Evolutionary conservation across 1,139 yeast species (phyloP).

Genomic region (Scheffersomyces segobiensis): DNA sequence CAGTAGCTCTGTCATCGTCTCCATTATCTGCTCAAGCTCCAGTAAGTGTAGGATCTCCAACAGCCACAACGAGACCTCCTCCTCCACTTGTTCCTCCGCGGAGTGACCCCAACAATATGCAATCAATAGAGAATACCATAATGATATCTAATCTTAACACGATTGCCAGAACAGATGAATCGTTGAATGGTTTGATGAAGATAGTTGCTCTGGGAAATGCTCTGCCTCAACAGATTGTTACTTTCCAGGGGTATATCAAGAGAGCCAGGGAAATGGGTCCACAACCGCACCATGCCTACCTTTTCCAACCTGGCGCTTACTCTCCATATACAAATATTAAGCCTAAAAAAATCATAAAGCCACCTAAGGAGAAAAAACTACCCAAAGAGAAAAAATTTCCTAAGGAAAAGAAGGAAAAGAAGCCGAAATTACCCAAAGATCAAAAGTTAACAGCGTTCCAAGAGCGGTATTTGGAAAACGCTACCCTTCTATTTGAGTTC

Average conservation of each 20-base stretch:
- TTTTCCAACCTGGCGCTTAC: conserved; percentile 16
- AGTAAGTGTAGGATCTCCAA: background rate
- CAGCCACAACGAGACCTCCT: conserved; percentile 5
- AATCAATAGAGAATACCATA: conserved; percentile 65
- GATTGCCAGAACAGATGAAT: conserved; percentile 72
- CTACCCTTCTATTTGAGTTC: conserved; percentile 82
- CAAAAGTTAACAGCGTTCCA: conserved; percentile 73
- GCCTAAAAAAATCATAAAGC: conserved; percentile 20
- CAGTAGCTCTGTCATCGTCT: background rate
- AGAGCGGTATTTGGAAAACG: conserved; percentile 64
- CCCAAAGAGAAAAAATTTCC: conserved; percentile 22
- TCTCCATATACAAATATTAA: conserved; percentile 8
- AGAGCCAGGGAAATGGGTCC: conserved; percentile 79
- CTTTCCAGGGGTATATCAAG: conserved; percentile 76
- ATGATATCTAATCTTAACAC: conserved; percentile 83
- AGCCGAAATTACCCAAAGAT: conserved; percentile 34
- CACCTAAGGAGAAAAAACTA: conserved; percentile 17
- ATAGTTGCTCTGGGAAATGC: conserved; percentile 84
- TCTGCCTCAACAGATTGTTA: conserved; percentile 63
- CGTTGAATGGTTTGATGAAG: conserved; percentile 71
- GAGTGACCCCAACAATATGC: conserved; percentile 43
- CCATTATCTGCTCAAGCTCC: background rate
- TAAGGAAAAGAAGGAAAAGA: conserved; percentile 24
- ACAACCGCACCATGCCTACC: conserved; percentile 43
- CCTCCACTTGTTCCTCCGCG: conserved; percentile 18